Base-by-base conservation (phyloP, 441 rosid genomes). In the Aleurites moluccanus region DNA sequence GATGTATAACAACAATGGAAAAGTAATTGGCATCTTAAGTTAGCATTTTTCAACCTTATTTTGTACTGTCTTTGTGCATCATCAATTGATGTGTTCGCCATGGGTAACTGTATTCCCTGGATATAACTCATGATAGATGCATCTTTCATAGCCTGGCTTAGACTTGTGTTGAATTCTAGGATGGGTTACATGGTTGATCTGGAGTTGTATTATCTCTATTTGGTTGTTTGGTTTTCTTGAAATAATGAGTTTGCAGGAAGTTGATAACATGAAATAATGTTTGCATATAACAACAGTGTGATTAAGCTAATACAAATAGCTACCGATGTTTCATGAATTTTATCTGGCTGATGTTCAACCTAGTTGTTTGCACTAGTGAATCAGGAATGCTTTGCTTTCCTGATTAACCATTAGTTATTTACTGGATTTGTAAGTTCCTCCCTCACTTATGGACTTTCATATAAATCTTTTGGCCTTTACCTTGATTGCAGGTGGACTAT, bases 401-500 rank as follows among this genome's bases (percentile, higher is more conserved):
- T 21, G 67, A 21, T 67, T 64, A 38, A 13, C 5, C 55, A 23
- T 44, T 4, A 35, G 57, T 45, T 47, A 10, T 72, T 60, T 64
- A 62, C 76, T 69, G 33, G 64, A 64, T 74, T 28, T 45, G 60
- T 55, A 50, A 11, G 56, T 3, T 30, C 55, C n/a, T 40, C 27
- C 40, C 53, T 14, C 28, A 3, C 14, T 63, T 63, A n/a, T 16
- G 47, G 45, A 47, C 60, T 44, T 35, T 44, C 40, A 38, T 21
- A 33, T 73, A 20, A 75, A 64, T 23, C 53, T 18, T 63, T 53
- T 18, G 33, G 18, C 27, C 45, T 33, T 62, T 52, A 33, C 52
- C 53, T 42, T 67, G 56, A 40, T 80, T 75, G 75, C 77, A 89
- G 93, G 91, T 89, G 63, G 93, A 89, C 72, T 89, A 89, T 66